These are phyloP conservation scores for Psilocybe cyanescens DNA, from an alignment of 768 basidiomycete species.

Conservation along the genomic window DNA sequence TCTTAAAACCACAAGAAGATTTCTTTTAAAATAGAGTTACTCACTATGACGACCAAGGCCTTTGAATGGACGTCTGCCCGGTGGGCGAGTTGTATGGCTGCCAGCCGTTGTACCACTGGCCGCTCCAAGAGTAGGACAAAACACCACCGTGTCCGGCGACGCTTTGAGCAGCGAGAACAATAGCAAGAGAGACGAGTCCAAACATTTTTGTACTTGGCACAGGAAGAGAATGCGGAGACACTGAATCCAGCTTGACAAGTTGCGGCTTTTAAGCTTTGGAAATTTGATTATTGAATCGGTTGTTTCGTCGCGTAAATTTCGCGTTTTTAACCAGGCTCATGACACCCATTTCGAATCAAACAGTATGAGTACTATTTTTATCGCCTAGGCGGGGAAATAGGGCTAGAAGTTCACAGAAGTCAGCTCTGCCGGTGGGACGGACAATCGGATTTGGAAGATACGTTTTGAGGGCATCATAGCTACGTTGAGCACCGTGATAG, in stretches of 20 bases:
- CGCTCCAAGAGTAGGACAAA: constrained; percentile 41
- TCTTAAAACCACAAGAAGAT: neutral
- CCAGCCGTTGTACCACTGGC: constrained; percentile 45
- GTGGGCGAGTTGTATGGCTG: constrained; percentile 43
- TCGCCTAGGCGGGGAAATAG: constrained; percentile 11
- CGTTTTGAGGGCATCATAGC: neutral
- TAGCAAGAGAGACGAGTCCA: constrained; percentile 30
- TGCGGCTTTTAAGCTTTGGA: constrained; percentile 21
- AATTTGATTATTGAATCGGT: constrained; percentile 10
- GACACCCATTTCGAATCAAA: constrained; percentile 5
- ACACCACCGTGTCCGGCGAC: constrained; percentile 49
- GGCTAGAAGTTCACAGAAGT: neutral
- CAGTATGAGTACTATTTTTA: neutral
- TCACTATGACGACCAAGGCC: constrained; percentile 49
- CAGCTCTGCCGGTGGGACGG: neutral
- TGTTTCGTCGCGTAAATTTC: constrained; percentile 22
- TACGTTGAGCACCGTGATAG: neutral
- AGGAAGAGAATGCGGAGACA: constrained; percentile 11
- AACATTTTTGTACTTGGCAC: constrained; percentile 29
- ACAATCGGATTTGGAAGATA: neutral
- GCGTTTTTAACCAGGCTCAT: constrained; percentile 14
- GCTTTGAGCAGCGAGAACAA: constrained; percentile 30
- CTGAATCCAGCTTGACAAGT: constrained; percentile 10
- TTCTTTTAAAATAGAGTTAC: constrained; percentile 8
- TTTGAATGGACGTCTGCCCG: constrained; percentile 45